Conservation (phyloP, 2,329 filamentous ascomycete species). For the Sphaerulina musiva region DNA sequence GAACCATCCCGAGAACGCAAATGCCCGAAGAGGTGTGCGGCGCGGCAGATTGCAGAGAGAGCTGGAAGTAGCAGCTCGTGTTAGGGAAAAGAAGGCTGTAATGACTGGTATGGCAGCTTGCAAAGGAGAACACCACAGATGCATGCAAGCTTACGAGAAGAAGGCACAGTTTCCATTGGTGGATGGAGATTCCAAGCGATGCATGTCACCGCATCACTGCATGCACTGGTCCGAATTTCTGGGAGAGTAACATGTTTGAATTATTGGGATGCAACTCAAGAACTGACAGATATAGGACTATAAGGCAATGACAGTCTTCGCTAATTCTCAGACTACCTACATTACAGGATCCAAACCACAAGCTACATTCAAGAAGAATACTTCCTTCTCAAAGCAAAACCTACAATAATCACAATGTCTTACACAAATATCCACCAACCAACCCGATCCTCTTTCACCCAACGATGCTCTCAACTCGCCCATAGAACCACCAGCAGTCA, state of each 20-base stretch:
- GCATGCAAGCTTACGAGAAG: not conserved
- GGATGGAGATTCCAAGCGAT: not conserved
- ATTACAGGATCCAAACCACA: not conserved
- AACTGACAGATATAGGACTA: not conserved
- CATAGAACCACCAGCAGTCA: not conserved
- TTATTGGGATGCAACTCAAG: not conserved
- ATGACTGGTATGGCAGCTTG: not conserved
- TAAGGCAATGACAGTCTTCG: not conserved
- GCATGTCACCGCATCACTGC: not conserved
- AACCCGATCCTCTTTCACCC: conserved; percentile 9
- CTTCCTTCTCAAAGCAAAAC: not conserved
- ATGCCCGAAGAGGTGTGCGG: not conserved
- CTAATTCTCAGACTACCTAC: not conserved
- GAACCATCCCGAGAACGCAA: not conserved
- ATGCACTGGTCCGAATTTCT: not conserved
- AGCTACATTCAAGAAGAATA: not conserved
- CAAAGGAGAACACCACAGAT: not conserved
- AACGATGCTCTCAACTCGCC: conserved; percentile 12
- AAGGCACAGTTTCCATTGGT: not conserved
- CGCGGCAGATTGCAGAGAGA: not conserved
- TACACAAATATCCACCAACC: not conserved
- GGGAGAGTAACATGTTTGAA: not conserved
- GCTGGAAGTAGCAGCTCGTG: not conserved
- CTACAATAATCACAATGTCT: not conserved
- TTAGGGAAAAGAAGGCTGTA: not conserved